Conservation (phyloP, 371 early-diverging fungal species). For the Phascolomyces articulosus region DNA sequence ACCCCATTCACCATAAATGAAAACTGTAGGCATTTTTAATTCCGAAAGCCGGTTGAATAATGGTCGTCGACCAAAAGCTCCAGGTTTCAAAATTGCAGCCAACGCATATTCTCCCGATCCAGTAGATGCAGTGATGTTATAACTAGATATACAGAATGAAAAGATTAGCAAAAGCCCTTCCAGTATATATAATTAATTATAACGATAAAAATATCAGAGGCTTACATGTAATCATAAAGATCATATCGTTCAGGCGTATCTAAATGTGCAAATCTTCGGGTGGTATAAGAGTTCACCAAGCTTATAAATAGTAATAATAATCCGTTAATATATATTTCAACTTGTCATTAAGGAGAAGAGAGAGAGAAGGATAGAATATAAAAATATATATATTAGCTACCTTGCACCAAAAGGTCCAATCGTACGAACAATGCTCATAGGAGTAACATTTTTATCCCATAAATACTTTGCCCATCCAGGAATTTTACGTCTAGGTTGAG, state of each 20-base stretch:
- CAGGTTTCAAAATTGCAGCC: conserved; percentile 72
- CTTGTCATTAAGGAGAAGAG: too few species aligned
- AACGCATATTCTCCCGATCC: conserved; percentile 86
- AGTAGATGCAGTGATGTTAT: conserved; percentile 75
- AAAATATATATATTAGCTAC: conserved; percentile 41
- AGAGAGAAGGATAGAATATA: too few species aligned
- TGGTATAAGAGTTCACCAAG: conserved; percentile 71
- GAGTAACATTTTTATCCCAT: conserved; percentile 81
- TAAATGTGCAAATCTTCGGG: conserved; percentile 69
- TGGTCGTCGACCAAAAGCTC: conserved; percentile 85
- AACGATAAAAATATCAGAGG: neutral
- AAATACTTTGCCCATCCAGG: conserved; percentile 60
- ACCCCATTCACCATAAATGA: conserved; percentile 74
- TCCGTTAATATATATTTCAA: too few species aligned
- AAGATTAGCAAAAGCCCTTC: too few species aligned
- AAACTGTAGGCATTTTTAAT: conserved; percentile 79
- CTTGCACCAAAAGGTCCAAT: conserved; percentile 81
- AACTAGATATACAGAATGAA: conserved; percentile 31
- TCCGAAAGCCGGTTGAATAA: conserved; percentile 65
- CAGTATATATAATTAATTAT: neutral
- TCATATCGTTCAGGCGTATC: conserved; percentile 62
- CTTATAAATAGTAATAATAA: conserved; percentile 19
- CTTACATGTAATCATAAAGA: conserved; percentile 62
- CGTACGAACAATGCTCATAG: conserved; percentile 80
- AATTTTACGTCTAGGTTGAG: conserved; percentile 27